Evolutionary conservation across 2,329 filamentous ascomycete species (phyloP).

Genomic region (Botryotinia narcissicola): DNA sequence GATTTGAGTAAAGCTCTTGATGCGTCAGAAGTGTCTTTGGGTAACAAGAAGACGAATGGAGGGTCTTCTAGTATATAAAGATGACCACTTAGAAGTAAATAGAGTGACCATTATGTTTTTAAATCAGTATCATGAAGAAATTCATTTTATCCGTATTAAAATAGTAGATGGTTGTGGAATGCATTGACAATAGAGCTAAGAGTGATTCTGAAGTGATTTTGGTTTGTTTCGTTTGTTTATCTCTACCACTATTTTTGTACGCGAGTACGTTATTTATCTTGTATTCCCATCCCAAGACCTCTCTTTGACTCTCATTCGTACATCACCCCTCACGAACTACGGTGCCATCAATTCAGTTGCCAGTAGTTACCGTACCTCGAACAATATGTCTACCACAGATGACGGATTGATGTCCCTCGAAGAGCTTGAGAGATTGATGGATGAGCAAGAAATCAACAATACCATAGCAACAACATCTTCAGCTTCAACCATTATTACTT

Average conservation of each 20-base stretch:
- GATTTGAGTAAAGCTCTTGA: background rate
- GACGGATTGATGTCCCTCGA: background rate
- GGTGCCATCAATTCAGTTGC: background rate
- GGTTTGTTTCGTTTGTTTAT: background rate
- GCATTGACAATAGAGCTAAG: rapidly evolving
- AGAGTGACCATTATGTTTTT: background rate
- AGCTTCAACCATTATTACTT: background rate
- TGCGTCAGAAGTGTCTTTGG: background rate
- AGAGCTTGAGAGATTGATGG: background rate
- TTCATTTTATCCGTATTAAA: background rate
- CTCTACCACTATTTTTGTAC: background rate
- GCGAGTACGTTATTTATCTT: background rate
- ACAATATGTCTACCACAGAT: background rate
- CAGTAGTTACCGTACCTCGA: background rate
- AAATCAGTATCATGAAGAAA: too few species aligned
- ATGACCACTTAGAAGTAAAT: background rate
- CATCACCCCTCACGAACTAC: background rate
- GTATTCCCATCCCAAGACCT: background rate
- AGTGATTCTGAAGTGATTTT: background rate
- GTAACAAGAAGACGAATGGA: background rate
- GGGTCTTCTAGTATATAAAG: background rate
- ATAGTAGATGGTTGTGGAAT: too few species aligned
- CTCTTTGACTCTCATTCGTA: background rate
- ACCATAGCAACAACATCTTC: background rate
- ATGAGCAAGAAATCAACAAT: background rate